Evolutionary conservation across 2,329 filamentous ascomycete species (phyloP).

Genomic region (Ophiostoma australiae): DNA sequence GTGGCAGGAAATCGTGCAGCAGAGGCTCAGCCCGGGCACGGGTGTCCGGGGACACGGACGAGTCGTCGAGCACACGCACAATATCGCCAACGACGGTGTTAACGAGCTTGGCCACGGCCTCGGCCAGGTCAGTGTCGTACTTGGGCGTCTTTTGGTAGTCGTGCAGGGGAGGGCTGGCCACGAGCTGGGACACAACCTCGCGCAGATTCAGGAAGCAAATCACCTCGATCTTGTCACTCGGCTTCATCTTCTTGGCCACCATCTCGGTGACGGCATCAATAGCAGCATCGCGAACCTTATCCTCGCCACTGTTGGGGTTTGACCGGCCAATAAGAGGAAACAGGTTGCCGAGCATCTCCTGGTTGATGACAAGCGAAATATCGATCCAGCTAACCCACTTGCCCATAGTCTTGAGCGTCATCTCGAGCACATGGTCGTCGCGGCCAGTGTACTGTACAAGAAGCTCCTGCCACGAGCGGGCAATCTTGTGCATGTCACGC

Average conservation of each 20-base stretch:
- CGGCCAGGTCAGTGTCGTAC: slow-evolving; percentile 93
- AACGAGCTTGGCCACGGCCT: slow-evolving; percentile 90
- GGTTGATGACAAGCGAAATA: slow-evolving; percentile 86
- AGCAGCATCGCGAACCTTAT: slow-evolving; percentile 81
- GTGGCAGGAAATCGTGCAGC: slow-evolving; percentile 76
- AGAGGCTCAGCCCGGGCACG: slow-evolving; percentile 73
- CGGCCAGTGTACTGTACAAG: slow-evolving; percentile 69
- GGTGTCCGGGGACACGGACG: slow-evolving; percentile 55
- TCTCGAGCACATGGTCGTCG: slow-evolving; percentile 70
- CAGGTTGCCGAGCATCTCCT: slow-evolving; percentile 76
- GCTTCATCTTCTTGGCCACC: slow-evolving; percentile 95
- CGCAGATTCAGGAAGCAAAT: slow-evolving; percentile 85
- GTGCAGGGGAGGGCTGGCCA: slow-evolving; percentile 73
- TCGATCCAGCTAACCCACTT: slow-evolving; percentile 99
- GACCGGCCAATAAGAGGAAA: slow-evolving; percentile 81
- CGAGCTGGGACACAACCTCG: slow-evolving; percentile 78
- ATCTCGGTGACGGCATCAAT: slow-evolving; percentile 96
- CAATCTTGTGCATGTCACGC: slow-evolving; percentile 83
- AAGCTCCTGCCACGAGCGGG: slow-evolving; percentile 86
- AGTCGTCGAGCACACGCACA: slow-evolving; percentile 75
- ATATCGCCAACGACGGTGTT: slow-evolving; percentile 86
- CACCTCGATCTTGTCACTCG: slow-evolving; percentile 87
- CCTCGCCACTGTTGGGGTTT: slow-evolving; percentile 57
- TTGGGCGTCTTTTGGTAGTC: slow-evolving; percentile 74
- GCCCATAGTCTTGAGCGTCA: slow-evolving; percentile 85